Percentiles rank a stretch among this genome's conserved stretches.
phyloP scores from a whole-genome alignment of 768 basidiomycete species.

The Leccinum sublutescens region DNA sequence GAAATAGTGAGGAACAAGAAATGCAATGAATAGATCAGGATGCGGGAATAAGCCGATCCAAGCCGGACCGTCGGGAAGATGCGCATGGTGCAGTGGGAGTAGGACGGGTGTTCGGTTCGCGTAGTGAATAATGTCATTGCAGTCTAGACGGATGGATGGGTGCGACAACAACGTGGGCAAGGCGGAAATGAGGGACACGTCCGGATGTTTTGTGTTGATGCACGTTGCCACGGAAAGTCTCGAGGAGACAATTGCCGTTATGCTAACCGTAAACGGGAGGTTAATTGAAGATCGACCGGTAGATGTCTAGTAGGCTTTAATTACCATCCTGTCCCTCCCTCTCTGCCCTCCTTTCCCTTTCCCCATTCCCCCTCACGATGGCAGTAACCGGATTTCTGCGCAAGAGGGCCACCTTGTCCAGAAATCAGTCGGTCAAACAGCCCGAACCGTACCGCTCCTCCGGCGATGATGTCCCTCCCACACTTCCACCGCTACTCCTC shows the following conservation, averaged over 20 bases:
- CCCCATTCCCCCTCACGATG: background rate
- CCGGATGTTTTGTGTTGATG: background rate
- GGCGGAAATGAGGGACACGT: conserved; percentile 18
- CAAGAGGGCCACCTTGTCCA: conserved; percentile 40
- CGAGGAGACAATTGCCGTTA: conserved; percentile 8
- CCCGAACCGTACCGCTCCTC: conserved; percentile 1
- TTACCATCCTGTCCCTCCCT: background rate
- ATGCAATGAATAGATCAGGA: conserved; percentile 3
- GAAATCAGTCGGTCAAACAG: background rate
- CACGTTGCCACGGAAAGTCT: conserved; percentile 10
- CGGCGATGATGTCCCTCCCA: conserved; percentile 23
- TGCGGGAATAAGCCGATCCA: conserved; percentile 12
- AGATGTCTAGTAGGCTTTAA: conserved; percentile 4
- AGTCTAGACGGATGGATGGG: conserved; percentile 1
- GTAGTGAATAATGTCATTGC: conserved; percentile 1
- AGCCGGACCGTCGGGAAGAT: conserved; percentile 11
- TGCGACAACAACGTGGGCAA: conserved; percentile 15
- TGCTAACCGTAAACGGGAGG: conserved; percentile 12
- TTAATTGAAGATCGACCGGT: conserved; percentile 21
- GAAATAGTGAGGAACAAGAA: conserved; percentile 2
- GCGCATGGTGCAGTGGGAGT: conserved; percentile 8
- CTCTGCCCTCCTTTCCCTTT: background rate
- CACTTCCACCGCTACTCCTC: conserved; percentile 43
- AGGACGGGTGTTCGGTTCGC: conserved; percentile 11
- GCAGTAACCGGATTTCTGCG: conserved; percentile 57